A percentile compares a stretch with the other conserved stretches of the same genome.
These are phyloP conservation scores for Colletotrichum sp. DNA, from an alignment of 2,329 filamentous ascomycete genomes.

Conservation along the genomic window DNA sequence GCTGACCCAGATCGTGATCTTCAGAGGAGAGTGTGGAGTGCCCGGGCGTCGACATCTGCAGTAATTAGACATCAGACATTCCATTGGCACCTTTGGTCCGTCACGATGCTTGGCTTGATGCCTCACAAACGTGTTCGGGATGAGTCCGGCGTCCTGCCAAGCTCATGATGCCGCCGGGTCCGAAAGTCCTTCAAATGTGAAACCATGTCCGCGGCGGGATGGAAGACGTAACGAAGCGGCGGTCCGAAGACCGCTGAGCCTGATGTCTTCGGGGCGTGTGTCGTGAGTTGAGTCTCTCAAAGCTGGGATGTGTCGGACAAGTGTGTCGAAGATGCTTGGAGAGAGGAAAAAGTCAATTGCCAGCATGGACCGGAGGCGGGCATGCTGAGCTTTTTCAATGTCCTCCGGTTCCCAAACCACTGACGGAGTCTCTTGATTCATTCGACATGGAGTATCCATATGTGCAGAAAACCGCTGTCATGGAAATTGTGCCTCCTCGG, in stretches of 20 bases:
- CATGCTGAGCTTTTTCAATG: background rate
- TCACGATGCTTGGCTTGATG: conserved; percentile 14
- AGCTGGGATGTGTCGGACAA: background rate
- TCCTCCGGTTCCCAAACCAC: background rate
- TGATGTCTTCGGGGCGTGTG: background rate
- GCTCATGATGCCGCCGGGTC: conserved; percentile 6
- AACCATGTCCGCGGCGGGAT: background rate
- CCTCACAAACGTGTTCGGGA: background rate
- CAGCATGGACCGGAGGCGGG: background rate
- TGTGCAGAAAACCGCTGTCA: background rate
- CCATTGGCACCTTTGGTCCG: background rate
- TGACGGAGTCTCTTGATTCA: background rate
- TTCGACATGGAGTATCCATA: background rate
- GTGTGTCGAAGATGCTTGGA: background rate
- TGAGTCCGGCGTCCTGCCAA: conserved; percentile 3
- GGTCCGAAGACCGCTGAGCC: background rate
- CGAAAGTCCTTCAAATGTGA: background rate
- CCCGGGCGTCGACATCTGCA: background rate
- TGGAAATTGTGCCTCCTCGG: background rate
- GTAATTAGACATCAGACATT: conserved; percentile 9
- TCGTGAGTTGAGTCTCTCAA: background rate
- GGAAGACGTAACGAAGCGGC: background rate
- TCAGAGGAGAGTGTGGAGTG: background rate
- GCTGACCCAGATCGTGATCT: conserved; percentile 1
- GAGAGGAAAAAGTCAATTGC: background rate